Base-by-base conservation (phyloP, 306 rosid species). In the Dalbergia oliveri region DNA sequence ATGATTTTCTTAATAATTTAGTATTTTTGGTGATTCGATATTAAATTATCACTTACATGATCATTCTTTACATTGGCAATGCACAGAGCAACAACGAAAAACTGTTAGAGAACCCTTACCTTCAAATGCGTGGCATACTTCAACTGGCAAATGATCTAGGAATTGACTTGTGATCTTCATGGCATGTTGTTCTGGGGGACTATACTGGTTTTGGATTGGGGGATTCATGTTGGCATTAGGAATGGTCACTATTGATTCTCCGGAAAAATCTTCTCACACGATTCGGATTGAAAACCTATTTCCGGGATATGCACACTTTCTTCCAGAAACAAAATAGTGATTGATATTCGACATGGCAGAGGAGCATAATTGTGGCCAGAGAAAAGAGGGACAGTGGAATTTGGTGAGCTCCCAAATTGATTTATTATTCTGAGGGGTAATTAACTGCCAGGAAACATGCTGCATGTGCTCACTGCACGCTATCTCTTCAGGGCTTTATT, bases 101-200 rank as follows among this genome's bases (percentile, higher is more conserved):
- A 86, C 89, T 96, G 81, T 89, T 96, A 88, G 99, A 96, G 85
- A 96, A 96, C 86, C 99, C 99, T 41, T 96, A 96, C 89, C 99
- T 96, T 83, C 99, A 96, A 83, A 96, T 93, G 98, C 92, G 99
- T 60, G 99, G 99, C 84, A 96, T 96, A 85, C 83, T 96, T 86
- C 97, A 96, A 86, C 89, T 96, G 85, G 97, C 98, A 61, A 93
- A 86, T 60, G 99, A 96, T 88, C 87, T 93, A 70, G 99, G 97
- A 69, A 75, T 84, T 81, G 97, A 82, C 82, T 86, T 96, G 79
- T 96, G 88, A 83, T 83, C 82, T 79, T 80, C 59, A 56, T 73
- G 80, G 56, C 85, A 68, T 83, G 77, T 49, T 43, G 73, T 82
- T 79, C 59, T 82, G 67, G 88, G 86, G 75, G 87, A 83, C 76